Percentiles rank a stretch among this genome's conserved stretches.
These are phyloP conservation scores for Stagonosporopsis vannaccii DNA, from an alignment of 2,329 filamentous ascomycete species.

Conservation along the genomic window DNA sequence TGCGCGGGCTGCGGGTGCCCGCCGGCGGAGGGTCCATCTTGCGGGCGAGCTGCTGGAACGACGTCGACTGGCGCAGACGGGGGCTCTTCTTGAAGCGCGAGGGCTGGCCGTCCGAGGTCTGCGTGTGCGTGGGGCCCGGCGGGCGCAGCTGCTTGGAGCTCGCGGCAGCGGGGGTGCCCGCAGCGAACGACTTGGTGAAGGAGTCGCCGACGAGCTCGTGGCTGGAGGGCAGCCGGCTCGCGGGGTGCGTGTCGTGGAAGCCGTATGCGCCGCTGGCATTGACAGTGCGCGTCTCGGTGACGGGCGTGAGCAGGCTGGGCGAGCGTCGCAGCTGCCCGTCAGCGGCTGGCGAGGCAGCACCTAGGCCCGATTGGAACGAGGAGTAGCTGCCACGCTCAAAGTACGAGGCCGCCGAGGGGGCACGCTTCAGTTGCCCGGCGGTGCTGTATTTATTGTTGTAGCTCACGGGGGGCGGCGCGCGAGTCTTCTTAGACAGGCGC, in stretches of 20 bases:
- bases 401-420: slow-evolving; percentile 30
- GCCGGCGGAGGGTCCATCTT: slow-evolving; percentile 54
- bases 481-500: slow-evolving; percentile 26
- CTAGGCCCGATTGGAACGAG: slow-evolving; percentile 8
- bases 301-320: slow-evolving; percentile 27
- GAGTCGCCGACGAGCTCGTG: slow-evolving; percentile 17
- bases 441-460: slow-evolving; percentile 23
- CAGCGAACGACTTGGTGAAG: slow-evolving; percentile 12
- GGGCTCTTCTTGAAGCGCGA: slow-evolving; percentile 33
- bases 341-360: slow-evolving; percentile 22
- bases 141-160: slow-evolving; percentile 32
- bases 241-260: slow-evolving; percentile 10
- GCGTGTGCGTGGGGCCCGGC: slow-evolving; percentile 37
- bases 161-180: slow-evolving; percentile 24
- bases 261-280: slow-evolving; percentile 15
- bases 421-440: slow-evolving; percentile 22
- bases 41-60: slow-evolving; percentile 52
- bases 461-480: slow-evolving; percentile 27
- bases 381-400: slow-evolving; percentile 20
- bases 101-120: slow-evolving; percentile 34
- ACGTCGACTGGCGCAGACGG: slow-evolving; percentile 52
- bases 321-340: slow-evolving; percentile 21
- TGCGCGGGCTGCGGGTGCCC: slow-evolving; percentile 47
- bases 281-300: slow-evolving; percentile 26
- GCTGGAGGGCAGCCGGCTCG: slow-evolving; percentile 9